Percentiles rank a stretch among this genome's conserved stretches.
phyloP scores from a whole-genome alignment of 2,329 filamentous ascomycete species.

The Colletotrichum neosansevieriae region DNA sequence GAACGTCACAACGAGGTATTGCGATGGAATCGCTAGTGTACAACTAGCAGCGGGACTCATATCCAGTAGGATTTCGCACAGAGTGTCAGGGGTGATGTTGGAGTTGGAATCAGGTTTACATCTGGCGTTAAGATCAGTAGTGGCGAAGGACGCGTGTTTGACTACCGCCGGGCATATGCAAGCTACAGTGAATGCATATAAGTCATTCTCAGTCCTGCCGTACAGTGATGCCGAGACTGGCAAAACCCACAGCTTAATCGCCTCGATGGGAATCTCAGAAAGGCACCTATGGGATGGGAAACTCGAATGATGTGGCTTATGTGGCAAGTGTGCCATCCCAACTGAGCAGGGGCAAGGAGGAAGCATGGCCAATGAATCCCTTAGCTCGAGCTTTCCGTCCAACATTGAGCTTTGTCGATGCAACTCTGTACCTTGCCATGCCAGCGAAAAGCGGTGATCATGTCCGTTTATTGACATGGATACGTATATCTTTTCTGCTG shows the following conservation, averaged over 20 bases:
- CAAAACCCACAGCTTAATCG: not conserved
- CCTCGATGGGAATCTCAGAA: not conserved
- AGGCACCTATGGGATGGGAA: not conserved
- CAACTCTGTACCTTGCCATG: slow-evolving; percentile 33
- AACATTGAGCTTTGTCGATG: slow-evolving; percentile 20
- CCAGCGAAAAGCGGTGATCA: slow-evolving; percentile 35
- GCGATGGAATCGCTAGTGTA: not conserved
- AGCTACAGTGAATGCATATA: slow-evolving; percentile 10
- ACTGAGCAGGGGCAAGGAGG: not conserved
- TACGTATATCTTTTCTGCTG: slow-evolving; percentile 12
- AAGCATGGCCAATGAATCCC: slow-evolving; percentile 21
- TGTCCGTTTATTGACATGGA: slow-evolving; percentile 33
- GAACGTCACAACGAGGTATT: not conserved
- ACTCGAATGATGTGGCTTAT: slow-evolving; percentile 30
- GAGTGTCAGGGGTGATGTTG: slow-evolving; percentile 10
- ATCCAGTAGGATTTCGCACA: not conserved
- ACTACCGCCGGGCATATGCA: slow-evolving; percentile 14
- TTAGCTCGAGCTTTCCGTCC: slow-evolving; percentile 7
- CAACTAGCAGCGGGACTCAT: not conserved
- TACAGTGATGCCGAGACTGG: not conserved
- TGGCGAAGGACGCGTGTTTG: slow-evolving; percentile 32
- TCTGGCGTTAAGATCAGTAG: slow-evolving; percentile 25
- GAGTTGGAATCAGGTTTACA: slow-evolving; percentile 15
- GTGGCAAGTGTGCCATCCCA: slow-evolving; percentile 31
- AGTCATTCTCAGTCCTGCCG: not conserved